Base-by-base conservation (phyloP, 1,284 basidiomycete genomes). In the Puccinia horiana region DNA sequence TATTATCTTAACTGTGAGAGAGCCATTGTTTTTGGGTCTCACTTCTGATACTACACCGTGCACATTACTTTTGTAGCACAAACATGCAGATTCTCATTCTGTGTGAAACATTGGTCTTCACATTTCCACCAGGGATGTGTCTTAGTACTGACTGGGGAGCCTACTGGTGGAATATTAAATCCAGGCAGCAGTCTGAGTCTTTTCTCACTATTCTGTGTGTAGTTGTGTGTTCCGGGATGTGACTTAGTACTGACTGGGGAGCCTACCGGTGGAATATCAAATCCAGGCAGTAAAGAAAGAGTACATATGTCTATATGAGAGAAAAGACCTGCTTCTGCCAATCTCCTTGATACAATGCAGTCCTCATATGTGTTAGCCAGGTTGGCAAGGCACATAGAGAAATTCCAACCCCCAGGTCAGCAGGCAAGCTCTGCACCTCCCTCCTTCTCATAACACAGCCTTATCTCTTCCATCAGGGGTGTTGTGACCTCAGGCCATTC, bases 221-320 rank as follows among this genome's bases (percentile, higher is more conserved):
- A n/a, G n/a, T n/a, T n/a, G n/a, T n/a, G n/a, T n/a, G n/a, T n/a
- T n/a, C n/a, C n/a, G n/a, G n/a, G n/a, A n/a, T n/a, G n/a, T n/a
- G n/a, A n/a, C n/a, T n/a, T n/a, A n/a, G n/a, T n/a, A n/a, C n/a
- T n/a, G 23, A 58, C 56, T 23, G 20, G 56, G 11, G 56, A 23
- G 23, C 56, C 56, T 9, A 58, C 56, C 8, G 20, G 56, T n/a
- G 56, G 56, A 32, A 58, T 58, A 32, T 58, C 29, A 58, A 58
- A 58, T 9, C 56, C 29, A 58, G 56, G 56, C 20, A 32, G 23
- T 8, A 58, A 20, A 20, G 56, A 58, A 20, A 58, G 29, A 58
- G 56, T 58, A 32, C 56, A 58, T 58, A 58, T 58, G 56, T 58
- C 56, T n/a, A 58, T n/a, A 20, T 58, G 56, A 9, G 56, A 58